Conservation (phyloP, 176 grass and related monocot genomes). For the Triticum turgidum region DNA sequence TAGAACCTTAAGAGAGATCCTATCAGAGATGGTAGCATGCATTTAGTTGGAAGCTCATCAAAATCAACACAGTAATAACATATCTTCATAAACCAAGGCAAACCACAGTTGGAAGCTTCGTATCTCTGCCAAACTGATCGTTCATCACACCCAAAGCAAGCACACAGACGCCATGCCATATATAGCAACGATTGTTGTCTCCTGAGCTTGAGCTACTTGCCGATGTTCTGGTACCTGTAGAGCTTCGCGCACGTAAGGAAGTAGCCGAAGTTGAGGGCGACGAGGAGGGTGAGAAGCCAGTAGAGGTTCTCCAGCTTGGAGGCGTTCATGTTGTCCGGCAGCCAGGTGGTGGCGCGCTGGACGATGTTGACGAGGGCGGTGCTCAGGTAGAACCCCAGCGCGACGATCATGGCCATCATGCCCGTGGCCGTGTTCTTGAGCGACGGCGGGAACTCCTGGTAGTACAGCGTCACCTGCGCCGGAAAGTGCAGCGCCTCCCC, state of each 20-base stretch:
- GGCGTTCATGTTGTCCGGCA: constrained; percentile 78
- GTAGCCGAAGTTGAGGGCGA: constrained; percentile 63
- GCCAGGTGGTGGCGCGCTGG: constrained; percentile 49
- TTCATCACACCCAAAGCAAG: background rate
- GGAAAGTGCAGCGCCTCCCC: constrained; percentile 70
- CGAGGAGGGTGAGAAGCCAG: constrained; percentile 54
- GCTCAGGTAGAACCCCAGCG: constrained; percentile 76
- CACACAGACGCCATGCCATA: background rate
- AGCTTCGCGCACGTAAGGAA: constrained; percentile 60
- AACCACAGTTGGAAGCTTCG: too few relatives aligned
- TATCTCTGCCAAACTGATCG: too few relatives aligned
- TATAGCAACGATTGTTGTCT: background rate
- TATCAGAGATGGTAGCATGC: too few relatives aligned
- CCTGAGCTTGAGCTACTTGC: constrained; percentile 13
- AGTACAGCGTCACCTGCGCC: constrained; percentile 62
- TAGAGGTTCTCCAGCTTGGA: constrained; percentile 64
- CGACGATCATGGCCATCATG: constrained; percentile 54
- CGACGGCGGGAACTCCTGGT: constrained; percentile 67
- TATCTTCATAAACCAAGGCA: too few relatives aligned
- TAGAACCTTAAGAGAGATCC: too few relatives aligned
- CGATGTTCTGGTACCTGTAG: constrained; percentile 56
- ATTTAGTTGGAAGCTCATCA: too few relatives aligned
- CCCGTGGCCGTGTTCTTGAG: constrained; percentile 71
- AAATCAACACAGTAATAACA: too few relatives aligned
- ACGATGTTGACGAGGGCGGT: constrained; percentile 53